Evolutionary conservation across 768 basidiomycete genomes (phyloP), one percentile per base, ranked within the genome.

Genomic region (Lanmaoa pseudosensibilis): DNA sequence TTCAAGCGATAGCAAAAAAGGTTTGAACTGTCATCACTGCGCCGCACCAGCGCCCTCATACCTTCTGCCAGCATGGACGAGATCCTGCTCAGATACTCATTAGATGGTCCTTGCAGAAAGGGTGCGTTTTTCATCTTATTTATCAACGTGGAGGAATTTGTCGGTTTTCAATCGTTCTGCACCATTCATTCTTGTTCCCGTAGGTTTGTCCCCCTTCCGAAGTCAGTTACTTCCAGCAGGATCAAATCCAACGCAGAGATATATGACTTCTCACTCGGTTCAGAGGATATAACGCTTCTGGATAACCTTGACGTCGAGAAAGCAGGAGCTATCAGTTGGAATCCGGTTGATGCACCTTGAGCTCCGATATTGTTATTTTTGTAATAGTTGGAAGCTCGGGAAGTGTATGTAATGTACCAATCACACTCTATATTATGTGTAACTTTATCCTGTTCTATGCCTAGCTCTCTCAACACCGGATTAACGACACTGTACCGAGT

Each of bases 81-180:
- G 82, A 86, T 40, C 80, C 82, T 5, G 86, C 92, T 18, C 94
- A 97, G 65, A 77, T 96, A 44, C 80, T 97, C 16, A 75, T 97
- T 54, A 83, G 95, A 23, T 97, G 94, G 92, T 94, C 92, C 30
- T 74, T 98, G 37, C 94, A 97, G 69, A 83, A 81, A 65, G 85
- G 86, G 89, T 90, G 63, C 47, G 82, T 73, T 52, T 45, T 52
- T 50, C 44, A 50, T 44, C 39, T 47, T n/a, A 37, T 51, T 49
- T 16, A 33, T 49, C 32, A 15, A 12, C 19, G n/a, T 16, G 16
- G 34, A 40, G 32, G 25, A n/a, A 21, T 54, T n/a, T 51, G 33
- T 49, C 9, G 21, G 39, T 32, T 32, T 52, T 21, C 12, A 16
- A 40, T 53, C 23, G 18, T 30, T 41, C 12, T 46, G 13, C 18